Evolutionary conservation across 345 rosid species (phyloP).

Genomic region (Pseudoturritis turrita): DNA sequence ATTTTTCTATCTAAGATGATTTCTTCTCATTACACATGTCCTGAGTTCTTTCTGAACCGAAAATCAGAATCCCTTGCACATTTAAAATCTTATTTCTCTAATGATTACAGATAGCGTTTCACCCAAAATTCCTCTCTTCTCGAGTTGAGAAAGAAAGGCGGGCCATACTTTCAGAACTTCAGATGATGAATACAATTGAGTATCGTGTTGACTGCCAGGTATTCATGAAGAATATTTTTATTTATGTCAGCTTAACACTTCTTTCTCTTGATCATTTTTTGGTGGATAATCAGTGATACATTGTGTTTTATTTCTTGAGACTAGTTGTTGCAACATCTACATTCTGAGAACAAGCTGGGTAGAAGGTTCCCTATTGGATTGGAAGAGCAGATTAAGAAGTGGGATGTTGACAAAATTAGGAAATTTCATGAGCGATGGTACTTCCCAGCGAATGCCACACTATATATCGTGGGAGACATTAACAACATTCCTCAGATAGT

Average conservation of each 20-base stretch:
- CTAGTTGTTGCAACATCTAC: conserved; percentile 91
- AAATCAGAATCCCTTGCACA: neutral
- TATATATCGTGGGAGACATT: conserved; percentile 95
- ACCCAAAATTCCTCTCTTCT: conserved; percentile 90
- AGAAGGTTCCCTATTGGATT: conserved; percentile 97
- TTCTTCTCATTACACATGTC: conserved; percentile 4
- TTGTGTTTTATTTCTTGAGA: conserved; percentile 26
- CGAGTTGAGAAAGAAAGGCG: conserved; percentile 97
- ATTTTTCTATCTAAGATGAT: conserved; percentile 12
- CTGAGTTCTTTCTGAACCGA: neutral
- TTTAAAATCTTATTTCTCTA: conserved; percentile 3
- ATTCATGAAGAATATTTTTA: conserved; percentile 7
- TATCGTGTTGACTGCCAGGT: conserved; percentile 99
- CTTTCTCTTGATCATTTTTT: conserved; percentile 10
- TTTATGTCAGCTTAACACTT: conserved; percentile 19
- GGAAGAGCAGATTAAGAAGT: conserved; percentile 96
- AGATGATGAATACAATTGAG: conserved; percentile 99
- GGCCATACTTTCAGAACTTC: conserved; percentile 98
- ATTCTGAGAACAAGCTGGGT: conserved; percentile 98
- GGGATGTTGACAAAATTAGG: conserved; percentile 98
- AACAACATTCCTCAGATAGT: conserved; percentile 63
- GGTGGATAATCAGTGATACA: neutral
- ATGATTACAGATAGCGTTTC: conserved; percentile 79
- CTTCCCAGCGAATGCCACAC: conserved; percentile 95
- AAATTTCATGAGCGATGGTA: conserved; percentile 99